These are phyloP conservation scores for Solanum clarkiae DNA, from an alignment of 257 asterid species.

Conservation along the genomic window DNA sequence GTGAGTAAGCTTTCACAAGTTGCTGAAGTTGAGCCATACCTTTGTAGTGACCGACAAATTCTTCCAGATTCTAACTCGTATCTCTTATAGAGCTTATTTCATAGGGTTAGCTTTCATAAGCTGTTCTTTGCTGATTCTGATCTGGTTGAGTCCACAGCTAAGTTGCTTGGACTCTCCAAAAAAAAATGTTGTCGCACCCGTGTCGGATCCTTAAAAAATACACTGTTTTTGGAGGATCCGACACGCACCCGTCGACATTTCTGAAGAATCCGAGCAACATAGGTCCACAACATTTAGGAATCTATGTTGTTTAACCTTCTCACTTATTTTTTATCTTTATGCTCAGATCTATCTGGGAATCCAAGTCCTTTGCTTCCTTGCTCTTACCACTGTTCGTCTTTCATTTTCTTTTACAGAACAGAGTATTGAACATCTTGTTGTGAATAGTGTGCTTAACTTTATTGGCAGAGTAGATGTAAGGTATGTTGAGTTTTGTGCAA, in stretches of 20 bases:
- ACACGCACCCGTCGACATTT: no score
- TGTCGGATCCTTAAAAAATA: no score
- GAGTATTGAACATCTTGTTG: slow-evolving; percentile 45
- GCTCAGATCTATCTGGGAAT: not conserved
- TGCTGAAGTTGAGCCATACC: not conserved
- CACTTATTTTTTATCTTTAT: not conserved
- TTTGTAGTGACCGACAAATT: not conserved
- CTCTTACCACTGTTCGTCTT: slow-evolving; percentile 2
- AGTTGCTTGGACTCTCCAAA: no score
- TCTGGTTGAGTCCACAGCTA: not conserved
- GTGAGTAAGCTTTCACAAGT: not conserved
- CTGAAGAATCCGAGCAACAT: no score
- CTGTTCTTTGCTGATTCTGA: not conserved
- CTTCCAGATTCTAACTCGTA: not conserved
- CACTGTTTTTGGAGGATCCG: no score
- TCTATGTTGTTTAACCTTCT: not conserved
- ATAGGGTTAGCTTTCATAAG: not conserved
- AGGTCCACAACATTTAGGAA: not conserved
- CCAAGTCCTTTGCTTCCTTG: not conserved
- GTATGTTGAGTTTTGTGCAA: slow-evolving; percentile 31
- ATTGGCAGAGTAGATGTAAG: slow-evolving; percentile 72
- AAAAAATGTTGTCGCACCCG: no score
- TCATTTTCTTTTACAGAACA: slow-evolving; percentile 35
- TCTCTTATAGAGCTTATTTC: not conserved
- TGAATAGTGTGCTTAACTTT: slow-evolving; percentile 66